These are phyloP conservation scores for Penicillium freii DNA, from an alignment of 2,329 filamentous ascomycete species.

Conservation along the genomic window DNA sequence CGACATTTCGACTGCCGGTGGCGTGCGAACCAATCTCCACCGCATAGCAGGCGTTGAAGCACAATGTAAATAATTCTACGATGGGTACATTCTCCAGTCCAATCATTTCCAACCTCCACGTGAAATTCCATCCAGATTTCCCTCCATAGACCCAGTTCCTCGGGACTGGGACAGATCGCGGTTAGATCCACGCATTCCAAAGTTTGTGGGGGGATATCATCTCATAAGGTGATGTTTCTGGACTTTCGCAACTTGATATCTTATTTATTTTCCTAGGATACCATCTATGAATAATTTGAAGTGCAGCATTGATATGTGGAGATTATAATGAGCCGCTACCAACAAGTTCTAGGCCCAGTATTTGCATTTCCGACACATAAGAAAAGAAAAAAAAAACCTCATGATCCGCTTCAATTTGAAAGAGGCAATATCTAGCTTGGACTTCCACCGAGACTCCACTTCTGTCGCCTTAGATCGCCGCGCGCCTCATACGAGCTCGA, in stretches of 20 bases:
- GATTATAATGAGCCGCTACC: too few species aligned
- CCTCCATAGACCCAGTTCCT: constrained; percentile 4
- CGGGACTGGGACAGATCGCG: constrained; percentile 25
- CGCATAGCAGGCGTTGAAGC: background rate
- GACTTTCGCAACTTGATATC: background rate
- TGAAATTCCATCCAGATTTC: background rate
- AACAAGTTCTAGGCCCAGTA: background rate
- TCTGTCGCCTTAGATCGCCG: background rate
- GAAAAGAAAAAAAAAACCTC: background rate
- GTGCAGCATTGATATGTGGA: background rate
- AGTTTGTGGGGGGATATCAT: background rate
- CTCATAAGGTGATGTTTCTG: background rate
- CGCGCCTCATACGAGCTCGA: background rate
- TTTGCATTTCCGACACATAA: background rate
- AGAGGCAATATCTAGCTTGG: background rate
- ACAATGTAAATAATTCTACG: constrained; percentile 1
- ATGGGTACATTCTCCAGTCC: background rate
- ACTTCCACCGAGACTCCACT: background rate
- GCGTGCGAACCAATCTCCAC: background rate
- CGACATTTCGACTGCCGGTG: background rate
- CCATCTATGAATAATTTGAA: background rate
- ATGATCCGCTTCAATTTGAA: background rate
- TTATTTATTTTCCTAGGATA: background rate
- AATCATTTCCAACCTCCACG: background rate
- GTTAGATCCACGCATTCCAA: constrained; percentile 23